Base-by-base conservation (phyloP, 2,329 filamentous ascomycete genomes). In the Claviceps purpurea region DNA sequence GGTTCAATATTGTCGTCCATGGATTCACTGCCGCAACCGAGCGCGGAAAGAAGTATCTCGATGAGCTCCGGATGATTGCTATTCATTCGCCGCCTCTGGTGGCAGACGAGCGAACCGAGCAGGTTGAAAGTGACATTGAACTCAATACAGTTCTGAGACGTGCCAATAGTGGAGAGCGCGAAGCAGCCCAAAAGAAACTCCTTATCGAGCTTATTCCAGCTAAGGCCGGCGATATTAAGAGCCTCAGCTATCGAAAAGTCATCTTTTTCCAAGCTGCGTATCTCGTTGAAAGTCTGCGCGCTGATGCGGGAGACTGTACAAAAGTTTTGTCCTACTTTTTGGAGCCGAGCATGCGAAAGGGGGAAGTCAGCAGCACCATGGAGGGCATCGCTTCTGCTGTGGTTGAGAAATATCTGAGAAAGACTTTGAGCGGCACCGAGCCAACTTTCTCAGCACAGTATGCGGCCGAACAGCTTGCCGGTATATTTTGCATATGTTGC, bases 1-100 rank as follows among this genome's bases (percentile, higher is more conserved):
- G 93, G 93, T 97, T 96, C 71, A 99, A 98, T 62, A 89, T 97
- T 56, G 87, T 90, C 22, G 86, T 95, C 0, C 93, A 98, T 65
- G 93, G 90, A 4, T 95, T 97, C 64, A 84, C 83, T 10, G 75
- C 85, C 11, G 78, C 78, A 16, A 91, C 89, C 0, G 78, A 83
- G 16, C 79, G 86, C 51, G 87, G 84, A 18, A 84, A 83, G 63
- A 79, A 80, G 58, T 81, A 94, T 60, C 68, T 82, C 49, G 77
- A 84, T 53, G 89, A 96, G 63, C 75, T 99, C 20, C 82, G 87
- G 24, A 75, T 87, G 39, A 83, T 99, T 64, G 91, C 94, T 1
- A 81, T 89, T 50, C 84, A 95, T 67, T 95, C 90, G 13, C 84
- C 87, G 30, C 87, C 93, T 0, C 71, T 98, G 51, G 85, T 98